phyloP scores from a whole-genome alignment of 495 filamentous ascomycete species.

The Pseudotulostoma volvatum region DNA sequence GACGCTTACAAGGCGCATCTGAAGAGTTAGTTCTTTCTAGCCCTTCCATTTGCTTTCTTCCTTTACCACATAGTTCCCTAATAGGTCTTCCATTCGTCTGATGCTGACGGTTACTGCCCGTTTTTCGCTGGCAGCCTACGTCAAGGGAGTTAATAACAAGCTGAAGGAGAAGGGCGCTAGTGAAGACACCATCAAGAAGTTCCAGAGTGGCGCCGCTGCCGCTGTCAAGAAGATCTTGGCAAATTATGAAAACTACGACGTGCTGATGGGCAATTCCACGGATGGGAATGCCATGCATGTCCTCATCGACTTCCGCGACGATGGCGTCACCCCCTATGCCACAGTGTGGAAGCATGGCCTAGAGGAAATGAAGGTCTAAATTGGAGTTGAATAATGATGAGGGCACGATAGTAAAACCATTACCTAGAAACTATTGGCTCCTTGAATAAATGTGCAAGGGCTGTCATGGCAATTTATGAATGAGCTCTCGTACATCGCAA shows the following conservation, averaged over 20 bases:
- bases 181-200: conserved; percentile 49
- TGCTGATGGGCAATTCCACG: conserved; percentile 83
- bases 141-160: conserved; percentile 65
- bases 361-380: conserved; percentile 80
- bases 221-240: conserved; percentile 64
- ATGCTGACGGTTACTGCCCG: not conserved
- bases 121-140: conserved; percentile 45
- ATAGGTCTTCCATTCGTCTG: not conserved
- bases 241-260: conserved; percentile 91
- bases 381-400: too few species aligned
- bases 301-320: conserved; percentile 93
- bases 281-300: conserved; percentile 87
- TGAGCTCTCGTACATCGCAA: too few species aligned
- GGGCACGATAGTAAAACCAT: too few species aligned
- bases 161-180: conserved; percentile 45
- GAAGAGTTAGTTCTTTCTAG: conserved; percentile 44
- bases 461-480: too few species aligned
- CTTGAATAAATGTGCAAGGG: too few species aligned
- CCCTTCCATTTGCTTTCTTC: not conserved
- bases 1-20: conserved; percentile 62
- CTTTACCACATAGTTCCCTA: too few species aligned
- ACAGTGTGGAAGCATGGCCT: conserved; percentile 94
- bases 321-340: conserved; percentile 79
- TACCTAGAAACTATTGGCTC: too few species aligned
- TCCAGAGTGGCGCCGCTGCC: conserved; percentile 53